Conservation (phyloP, 176 grass and related monocot species). For the Eleusine coracana region DNA sequence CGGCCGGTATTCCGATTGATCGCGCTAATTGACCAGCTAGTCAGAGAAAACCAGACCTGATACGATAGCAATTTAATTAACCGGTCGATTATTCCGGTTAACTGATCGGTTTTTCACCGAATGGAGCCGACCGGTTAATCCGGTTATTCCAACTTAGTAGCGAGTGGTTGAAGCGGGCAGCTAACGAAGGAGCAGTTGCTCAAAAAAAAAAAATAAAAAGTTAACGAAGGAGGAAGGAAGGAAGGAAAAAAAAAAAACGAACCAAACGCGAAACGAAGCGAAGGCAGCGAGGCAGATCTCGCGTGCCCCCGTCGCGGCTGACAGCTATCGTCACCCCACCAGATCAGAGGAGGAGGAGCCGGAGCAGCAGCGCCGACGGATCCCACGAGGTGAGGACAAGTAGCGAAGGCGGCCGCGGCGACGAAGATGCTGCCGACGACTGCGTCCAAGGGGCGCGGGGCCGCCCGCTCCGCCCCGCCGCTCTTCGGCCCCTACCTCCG, state of each 20-base stretch:
- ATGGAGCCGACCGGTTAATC: too few species aligned
- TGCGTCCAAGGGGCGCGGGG: slow-evolving; percentile 71
- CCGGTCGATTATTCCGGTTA: too few species aligned
- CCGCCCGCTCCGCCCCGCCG: slow-evolving; percentile 55
- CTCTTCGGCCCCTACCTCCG: slow-evolving; percentile 84
- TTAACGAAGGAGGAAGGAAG: neutral
- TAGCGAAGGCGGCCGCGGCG: neutral
- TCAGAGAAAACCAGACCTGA: too few species aligned
- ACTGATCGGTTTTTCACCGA: too few species aligned
- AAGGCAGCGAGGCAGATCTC: slow-evolving; percentile 39
- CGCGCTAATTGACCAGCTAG: too few species aligned
- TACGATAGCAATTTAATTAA: too few species aligned
- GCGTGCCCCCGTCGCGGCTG: slow-evolving; percentile 24
- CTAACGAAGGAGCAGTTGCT: neutral
- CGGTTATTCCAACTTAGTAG: too few species aligned
- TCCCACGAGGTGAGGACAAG: slow-evolving; percentile 25
- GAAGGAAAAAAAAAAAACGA: neutral
- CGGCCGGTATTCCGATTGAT: too few species aligned
- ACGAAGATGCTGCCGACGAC: slow-evolving; percentile 82
- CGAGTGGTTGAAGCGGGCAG: neutral
- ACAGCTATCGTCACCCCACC: neutral
- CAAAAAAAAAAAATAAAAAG: too few species aligned
- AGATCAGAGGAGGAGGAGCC: slow-evolving; percentile 29
- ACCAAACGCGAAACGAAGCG: neutral
- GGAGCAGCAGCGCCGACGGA: slow-evolving; percentile 31